Evolutionary conservation across 352 stramenopile genomes (phyloP), one percentile per base, ranked within the genome.

Genomic region (Globisporangium lucens): DNA sequence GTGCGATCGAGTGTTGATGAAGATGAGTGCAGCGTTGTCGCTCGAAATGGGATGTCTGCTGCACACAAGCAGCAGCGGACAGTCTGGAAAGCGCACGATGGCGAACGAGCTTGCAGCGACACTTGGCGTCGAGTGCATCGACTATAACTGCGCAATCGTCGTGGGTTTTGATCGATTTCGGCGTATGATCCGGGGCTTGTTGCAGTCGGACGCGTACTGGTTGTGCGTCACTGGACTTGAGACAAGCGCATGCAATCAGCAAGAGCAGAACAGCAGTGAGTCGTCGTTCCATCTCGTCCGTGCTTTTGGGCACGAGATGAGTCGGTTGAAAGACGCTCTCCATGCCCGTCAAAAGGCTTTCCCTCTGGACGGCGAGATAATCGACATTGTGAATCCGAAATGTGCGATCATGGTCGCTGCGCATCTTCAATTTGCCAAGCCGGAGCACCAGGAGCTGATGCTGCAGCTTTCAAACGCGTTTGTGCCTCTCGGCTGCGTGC

Each of bases 11-110:
- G 77, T 81, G 2, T 43, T 92, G 20, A 43, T 90, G 3, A 77
- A 73, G 2, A 81, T 92, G 66, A 90, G 79, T 47, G 68, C 74
- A 1, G 79, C 82, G n/a, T 58, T 90, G 43, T 77, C 80, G 2
- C 64, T 90, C 5, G 78, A 90, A 67, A 65, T 79, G 13, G 82
- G 84, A 9, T 71, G 77, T 46, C 51, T 90, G 3, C 38, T 90
- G 2, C 75, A 90, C 56, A 75, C 73, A 2, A 63, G 59, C 17
- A 65, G 3, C 22, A 72, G 62, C 46, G 71, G 67, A 29, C 68
- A 65, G 9, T 70, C 67, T 6, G 77, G 82, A 8, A 89, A 90
- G 61, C 68, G 74, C 36, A 82, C 78, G 17, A 61, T 90, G 15
- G 36, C 80, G 6, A 69, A 68, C 8, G 80, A 89, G 33, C 62